phyloP scores from a whole-genome alignment of 75 land plant genomes.

The Pinus tabuliformis region DNA sequence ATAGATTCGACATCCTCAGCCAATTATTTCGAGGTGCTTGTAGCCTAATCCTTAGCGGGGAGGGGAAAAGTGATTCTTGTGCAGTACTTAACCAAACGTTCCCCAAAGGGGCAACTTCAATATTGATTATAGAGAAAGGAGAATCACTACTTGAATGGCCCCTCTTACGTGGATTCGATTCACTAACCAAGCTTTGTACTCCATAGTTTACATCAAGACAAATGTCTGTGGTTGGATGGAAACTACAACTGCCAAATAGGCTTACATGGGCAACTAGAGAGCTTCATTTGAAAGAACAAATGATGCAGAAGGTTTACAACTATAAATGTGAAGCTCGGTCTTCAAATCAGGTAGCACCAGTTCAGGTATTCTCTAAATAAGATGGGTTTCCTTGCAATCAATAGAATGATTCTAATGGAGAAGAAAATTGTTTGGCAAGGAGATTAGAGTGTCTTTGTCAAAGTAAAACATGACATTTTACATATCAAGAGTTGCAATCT shows the following conservation, averaged over 20 bases:
- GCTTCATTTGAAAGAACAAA: background rate
- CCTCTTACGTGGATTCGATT: slow-evolving; percentile 35
- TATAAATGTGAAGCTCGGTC: background rate
- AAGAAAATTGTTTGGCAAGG: slow-evolving; percentile 20
- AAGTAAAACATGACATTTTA: slow-evolving; percentile 53
- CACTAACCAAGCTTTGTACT: slow-evolving; percentile 11
- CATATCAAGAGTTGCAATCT: slow-evolving; percentile 51
- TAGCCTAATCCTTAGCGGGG: background rate
- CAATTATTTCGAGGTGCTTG: background rate
- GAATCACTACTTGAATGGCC: slow-evolving; percentile 47
- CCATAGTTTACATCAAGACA: slow-evolving; percentile 15
- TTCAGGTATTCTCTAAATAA: background rate
- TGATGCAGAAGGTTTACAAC: background rate
- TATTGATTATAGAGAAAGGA: background rate
- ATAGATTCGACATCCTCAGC: background rate
- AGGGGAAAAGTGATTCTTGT: background rate
- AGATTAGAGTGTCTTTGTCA: slow-evolving; percentile 58
- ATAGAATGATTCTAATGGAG: background rate
- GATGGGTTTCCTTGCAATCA: background rate
- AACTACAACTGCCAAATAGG: slow-evolving; percentile 52
- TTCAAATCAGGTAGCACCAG: background rate
- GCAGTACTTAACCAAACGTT: background rate
- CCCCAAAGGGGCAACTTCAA: background rate
- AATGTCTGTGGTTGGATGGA: slow-evolving; percentile 77
- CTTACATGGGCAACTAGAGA: slow-evolving; percentile 11